Evolutionary conservation across 2,329 filamentous ascomycete genomes (phyloP).

Genomic region (Drechslera avenae): DNA sequence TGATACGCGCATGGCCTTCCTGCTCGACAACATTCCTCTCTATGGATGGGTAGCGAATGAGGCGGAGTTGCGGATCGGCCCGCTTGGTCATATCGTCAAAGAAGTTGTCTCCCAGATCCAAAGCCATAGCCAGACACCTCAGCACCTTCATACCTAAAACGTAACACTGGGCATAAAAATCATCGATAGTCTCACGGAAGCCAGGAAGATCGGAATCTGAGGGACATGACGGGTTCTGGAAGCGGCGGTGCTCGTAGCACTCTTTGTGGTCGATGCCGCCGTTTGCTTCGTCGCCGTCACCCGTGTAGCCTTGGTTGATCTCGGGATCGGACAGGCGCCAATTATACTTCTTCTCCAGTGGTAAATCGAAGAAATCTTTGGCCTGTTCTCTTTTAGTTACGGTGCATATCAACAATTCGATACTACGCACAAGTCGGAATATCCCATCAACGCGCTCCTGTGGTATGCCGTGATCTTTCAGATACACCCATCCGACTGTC

Average conservation of each 20-base stretch:
- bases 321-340: slow-evolving; percentile 47
- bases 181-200: slow-evolving; percentile 31
- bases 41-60: slow-evolving; percentile 38
- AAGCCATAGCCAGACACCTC: slow-evolving; percentile 33
- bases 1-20: slow-evolving; percentile 32
- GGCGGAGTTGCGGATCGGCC: slow-evolving; percentile 33
- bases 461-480: slow-evolving; percentile 49
- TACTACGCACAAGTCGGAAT: slow-evolving; percentile 31
- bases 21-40: slow-evolving; percentile 27
- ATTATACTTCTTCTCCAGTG: slow-evolving; percentile 37
- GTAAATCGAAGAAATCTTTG: slow-evolving; percentile 46
- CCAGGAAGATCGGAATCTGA: slow-evolving; percentile 26
- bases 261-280: slow-evolving; percentile 38
- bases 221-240: slow-evolving; percentile 29
- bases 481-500: slow-evolving; percentile 51
- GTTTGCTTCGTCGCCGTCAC: slow-evolving; percentile 44
- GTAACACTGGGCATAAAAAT: slow-evolving; percentile 32
- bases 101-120: slow-evolving; percentile 33
- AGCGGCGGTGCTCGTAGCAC: slow-evolving; percentile 30
- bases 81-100: slow-evolving; percentile 31
- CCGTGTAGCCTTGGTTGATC: slow-evolving; percentile 49
- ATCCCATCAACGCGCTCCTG: slow-evolving; percentile 39
- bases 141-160: slow-evolving; percentile 29
- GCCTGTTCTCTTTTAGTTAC: slow-evolving; percentile 20
- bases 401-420: neutral